Evolutionary conservation across 805 yeast species (phyloP).

Genomic region (Zygosaccharomyces kombuchaensis): DNA sequence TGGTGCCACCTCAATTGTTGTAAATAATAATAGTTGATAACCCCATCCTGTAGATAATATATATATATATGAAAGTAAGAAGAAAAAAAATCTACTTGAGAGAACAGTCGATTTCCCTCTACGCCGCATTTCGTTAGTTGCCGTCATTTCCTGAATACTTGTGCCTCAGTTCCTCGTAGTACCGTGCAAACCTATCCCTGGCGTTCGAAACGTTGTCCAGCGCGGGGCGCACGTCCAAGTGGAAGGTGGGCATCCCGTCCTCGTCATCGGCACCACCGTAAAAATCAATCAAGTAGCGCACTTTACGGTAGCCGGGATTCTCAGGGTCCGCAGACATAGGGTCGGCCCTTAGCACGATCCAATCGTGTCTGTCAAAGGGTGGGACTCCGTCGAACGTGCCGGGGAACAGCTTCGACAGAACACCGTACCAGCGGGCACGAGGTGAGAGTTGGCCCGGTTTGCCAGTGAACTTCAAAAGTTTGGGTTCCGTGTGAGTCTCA

Average conservation of each 20-base stretch:
- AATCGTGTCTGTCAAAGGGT: constrained; percentile 97
- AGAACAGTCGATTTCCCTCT: not conserved
- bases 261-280: constrained; percentile 93
- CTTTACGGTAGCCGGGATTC: constrained; percentile 52
- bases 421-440: constrained; percentile 66
- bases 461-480: constrained; percentile 83
- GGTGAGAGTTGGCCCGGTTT: constrained; percentile 87
- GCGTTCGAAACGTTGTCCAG: constrained; percentile 64
- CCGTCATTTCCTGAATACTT: not conserved
- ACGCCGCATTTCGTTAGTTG: not conserved
- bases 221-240: constrained; percentile 94
- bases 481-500: constrained; percentile 56
- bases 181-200: constrained; percentile 62
- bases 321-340: constrained; percentile 33
- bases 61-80: not conserved
- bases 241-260: constrained; percentile 86
- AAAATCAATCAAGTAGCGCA: constrained; percentile 92
- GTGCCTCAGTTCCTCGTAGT: constrained; percentile 33
- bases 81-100: not conserved
- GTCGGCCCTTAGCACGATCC: constrained; percentile 82
- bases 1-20: constrained; percentile 10
- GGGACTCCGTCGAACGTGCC: constrained; percentile 65
- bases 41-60: constrained; percentile 4
- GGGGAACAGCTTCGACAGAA: constrained; percentile 69
- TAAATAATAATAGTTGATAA: constrained; percentile 1